Conservation (phyloP, 352 stramenopile species). For the Globisporangium mamillatum region DNA sequence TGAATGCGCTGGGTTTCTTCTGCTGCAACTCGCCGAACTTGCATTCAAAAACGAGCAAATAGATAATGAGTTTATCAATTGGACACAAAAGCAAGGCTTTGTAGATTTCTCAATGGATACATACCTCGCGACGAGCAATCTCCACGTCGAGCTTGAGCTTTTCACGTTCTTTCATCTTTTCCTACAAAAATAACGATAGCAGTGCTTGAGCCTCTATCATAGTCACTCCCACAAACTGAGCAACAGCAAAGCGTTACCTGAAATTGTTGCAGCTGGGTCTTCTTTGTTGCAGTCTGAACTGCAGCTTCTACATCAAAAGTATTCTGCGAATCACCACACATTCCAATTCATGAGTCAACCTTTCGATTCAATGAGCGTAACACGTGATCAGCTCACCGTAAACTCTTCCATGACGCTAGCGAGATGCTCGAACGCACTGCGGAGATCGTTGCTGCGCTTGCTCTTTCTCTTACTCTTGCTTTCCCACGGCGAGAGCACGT, state of each 20-base stretch:
- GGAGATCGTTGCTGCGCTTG: not conserved
- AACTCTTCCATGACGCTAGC: not conserved
- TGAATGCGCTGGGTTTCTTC: not conserved
- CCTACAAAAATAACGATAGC: slow-evolving; percentile 11
- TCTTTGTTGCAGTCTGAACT: slow-evolving; percentile 30
- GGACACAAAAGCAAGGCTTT: not conserved
- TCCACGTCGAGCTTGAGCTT: slow-evolving; percentile 28
- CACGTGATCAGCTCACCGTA: slow-evolving; percentile 12
- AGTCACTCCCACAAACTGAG: not conserved
- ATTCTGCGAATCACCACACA: not conserved
- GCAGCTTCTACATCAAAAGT: slow-evolving; percentile 26
- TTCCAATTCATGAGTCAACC: not conserved
- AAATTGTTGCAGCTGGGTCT: slow-evolving; percentile 32
- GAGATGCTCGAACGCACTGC: slow-evolving; percentile 8
- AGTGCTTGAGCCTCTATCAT: not conserved
- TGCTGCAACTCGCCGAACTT: slow-evolving; percentile 16
- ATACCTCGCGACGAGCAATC: slow-evolving; percentile 30
- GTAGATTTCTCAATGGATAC: not conserved
- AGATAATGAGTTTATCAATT: not conserved
- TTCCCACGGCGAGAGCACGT: not conserved
- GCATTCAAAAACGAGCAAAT: not conserved
- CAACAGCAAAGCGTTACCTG: slow-evolving; percentile 18
- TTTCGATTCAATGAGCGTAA: too few species aligned
- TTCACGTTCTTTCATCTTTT: slow-evolving; percentile 29
- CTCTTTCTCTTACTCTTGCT: not conserved